Evolutionary conservation across 768 basidiomycete species (phyloP), one percentile per base, ranked within the genome.

Genomic region (Mycena crocata): DNA sequence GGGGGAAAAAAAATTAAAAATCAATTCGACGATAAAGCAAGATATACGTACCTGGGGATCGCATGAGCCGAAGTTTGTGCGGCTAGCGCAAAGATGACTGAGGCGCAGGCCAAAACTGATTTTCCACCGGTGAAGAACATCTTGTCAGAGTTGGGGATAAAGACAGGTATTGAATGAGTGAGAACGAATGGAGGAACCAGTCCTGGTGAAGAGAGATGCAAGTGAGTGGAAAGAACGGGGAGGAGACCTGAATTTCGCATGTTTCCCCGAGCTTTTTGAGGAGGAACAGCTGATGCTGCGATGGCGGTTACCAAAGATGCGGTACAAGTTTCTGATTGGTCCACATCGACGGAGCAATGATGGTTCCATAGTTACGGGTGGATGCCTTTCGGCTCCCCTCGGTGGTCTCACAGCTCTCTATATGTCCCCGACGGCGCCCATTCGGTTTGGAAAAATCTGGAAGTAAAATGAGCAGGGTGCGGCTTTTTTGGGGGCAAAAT

Each of bases 81-180:
- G 51, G 56, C 64, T 44, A 69, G 68, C 64, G 64, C 64, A 24
- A 69, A 34, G n/a, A 69, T 13, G 24, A 68, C 13, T 15, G 62
- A 54, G 56, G 64, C 68, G 32, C 49, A 52, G 19, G 68, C 68
- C 42, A 69, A 35, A 37, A 62, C 49, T n/a, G 68, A 66, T 62
- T 69, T 69, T 64, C 58, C 67, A 42, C 46, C 49, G 35, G 68
- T 65, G 68, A 66, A n/a, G n/a, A n/a, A 66, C 68, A 69, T 69
- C 23, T 39, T 59, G 44, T 52, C 35, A 59, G 52, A 37, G 17
- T 61, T 40, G 19, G 32, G 19, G 32, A 40, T 28, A 42, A 57
- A 46, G 51, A 62, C 60, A 67, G 57, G 56, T n/a, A 37, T 24
- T 28, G 32, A 48, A 56, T 46, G 63, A 28, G 56, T 35, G 21